Evolutionary conservation across 805 yeast genomes (phyloP), one percentile per base, ranked within the genome.

Genomic region (Candida tibetensis): DNA sequence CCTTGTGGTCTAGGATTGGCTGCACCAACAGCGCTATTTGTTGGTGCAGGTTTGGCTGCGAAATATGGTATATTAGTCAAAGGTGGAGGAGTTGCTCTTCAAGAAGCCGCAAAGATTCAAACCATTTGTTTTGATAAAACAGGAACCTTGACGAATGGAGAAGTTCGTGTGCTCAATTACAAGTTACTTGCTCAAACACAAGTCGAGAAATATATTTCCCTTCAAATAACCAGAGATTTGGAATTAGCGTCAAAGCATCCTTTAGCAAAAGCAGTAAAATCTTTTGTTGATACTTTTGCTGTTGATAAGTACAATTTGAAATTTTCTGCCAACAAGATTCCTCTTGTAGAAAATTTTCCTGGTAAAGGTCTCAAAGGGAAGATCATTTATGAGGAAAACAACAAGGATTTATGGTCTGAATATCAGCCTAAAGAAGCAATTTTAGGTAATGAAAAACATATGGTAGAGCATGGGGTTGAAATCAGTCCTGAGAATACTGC

Each of bases 1-100:
- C 95, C 95, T 1, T 85, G 93, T 66, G 95, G 91, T 1, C 76
- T 85, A 48, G 93, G 91, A 1, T 64, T 85, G 16, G 93, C 93
- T 17, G 93, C 91, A 1, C 93, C 93, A 1, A 84, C 91, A 2
- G 91, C 93, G 0, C 56, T 85, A 28, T 83, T 81, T 64, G 88
- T 85, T 9, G 93, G 93, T 2, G 70, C 87, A 13, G 88, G 91
- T 0, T 56, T 85, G 35, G 88, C 90, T 26, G 93, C 93, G 10
- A 81, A 79, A 51, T 62, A 78, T 53, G 93, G 91, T 15, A 79
- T 85, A 36, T 65, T 85, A 27, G 88, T 85, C 1, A 74, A 82
- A 46, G 91, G 91, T 13, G 93, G 93, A 4, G 93, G 93, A 23
- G 81, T 78, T 33, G 88, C 91, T 2, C 83, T 85, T 53, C 89